Evolutionary conservation across 2,329 filamentous ascomycete species (phyloP), one percentile per base, ranked within the genome.

Genomic region (Pseudocercospora crystallina): DNA sequence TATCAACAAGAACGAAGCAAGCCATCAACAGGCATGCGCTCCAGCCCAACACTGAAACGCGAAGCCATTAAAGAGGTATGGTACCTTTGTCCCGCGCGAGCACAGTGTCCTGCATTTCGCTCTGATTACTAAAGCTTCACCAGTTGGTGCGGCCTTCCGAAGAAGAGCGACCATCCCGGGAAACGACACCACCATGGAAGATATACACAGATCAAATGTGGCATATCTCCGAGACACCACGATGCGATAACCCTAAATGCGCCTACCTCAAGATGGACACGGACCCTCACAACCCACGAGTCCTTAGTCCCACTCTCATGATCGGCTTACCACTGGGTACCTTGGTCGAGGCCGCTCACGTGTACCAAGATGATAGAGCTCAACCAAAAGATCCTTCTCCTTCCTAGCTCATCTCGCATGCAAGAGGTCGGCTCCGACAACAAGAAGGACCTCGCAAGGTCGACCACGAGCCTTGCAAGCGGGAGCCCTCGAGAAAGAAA

Each of bases 261-360:
- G 34, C 45, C 11, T 29, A 37, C 33, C 39, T 55, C 36, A 52
- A 47, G 38, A 51, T 41, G 4, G 49, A 58, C 34, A 26, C 42
- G 12, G 14, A 37, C 12, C n/a, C 42, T 14, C 29, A 42, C 8
- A 30, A 43, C 20, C 49, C 55, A 15, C 40, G 38, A 17, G 49
- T 58, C 20, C 14, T 58, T 17, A 53, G 49, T n/a, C 43, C 53
- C 12, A 41, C 42, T 2, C 49, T 47, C 13, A 53, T 58, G 55
- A 51, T 56, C 15, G 48, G 40, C 12, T 11, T 58, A 32, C 55
- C 55, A 14, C 46, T 42, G 29, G 55, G 55, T 8, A 43, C 39
- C 12, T 33, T 55, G 10, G n/a, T 58, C 17, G 55, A 58, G 39
- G 49, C 34, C 20, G 20, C 20, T 26, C 20, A 26, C 20, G 20